Base-by-base conservation (phyloP, 306 rosid species). In the Begonia loranthoides region DNA sequence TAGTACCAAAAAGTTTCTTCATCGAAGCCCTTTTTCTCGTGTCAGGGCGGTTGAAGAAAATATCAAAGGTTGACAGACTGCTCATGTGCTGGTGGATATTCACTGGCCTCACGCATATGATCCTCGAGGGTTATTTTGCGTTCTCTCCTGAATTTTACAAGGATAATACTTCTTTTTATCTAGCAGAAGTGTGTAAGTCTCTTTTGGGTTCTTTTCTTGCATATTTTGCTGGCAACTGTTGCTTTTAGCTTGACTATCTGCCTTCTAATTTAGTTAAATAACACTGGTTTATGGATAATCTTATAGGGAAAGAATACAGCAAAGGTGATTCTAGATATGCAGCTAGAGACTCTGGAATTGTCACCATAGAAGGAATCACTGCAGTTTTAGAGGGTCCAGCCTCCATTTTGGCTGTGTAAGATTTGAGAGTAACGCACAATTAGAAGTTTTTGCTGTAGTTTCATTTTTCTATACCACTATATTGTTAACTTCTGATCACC, bases 41-140 rank as follows among this genome's bases (percentile, higher is more conserved):
- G 16, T 46, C 73, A 92, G 96, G 94, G 56, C 57, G 88, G 49
- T 41, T 66, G 15, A 61, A 61, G 28, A 90, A 74, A 76, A 76
- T 21, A 55, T 40, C 79, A 17, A 86, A 66, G 72, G 34, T 75
- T 49, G 96, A 92, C 16, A 77, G 94, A 53, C 28, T 75, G 82
- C 71, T 92, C 10, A 86, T 92, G 92, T 78, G 94, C 70, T 92
- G 96, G 99, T 92, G 94, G 99, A 76, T 73, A 11, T 92, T 92
- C 70, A 86, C 95, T 1, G 99, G 95, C 61, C 87, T 90, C 70
- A 85, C 94, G 8, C 92, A 90, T 68, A 13, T 70, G 47, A 56
- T 90, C 53, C 54, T 90, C 11, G 99, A 86, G 57, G 94, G 96
- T 9, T 90, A 78, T 62, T 90, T 90, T 60, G 96, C 57, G 10